Evolutionary conservation across 768 basidiomycete genomes (phyloP), one percentile per base, ranked within the genome.

Genomic region (Trametes coccinea): DNA sequence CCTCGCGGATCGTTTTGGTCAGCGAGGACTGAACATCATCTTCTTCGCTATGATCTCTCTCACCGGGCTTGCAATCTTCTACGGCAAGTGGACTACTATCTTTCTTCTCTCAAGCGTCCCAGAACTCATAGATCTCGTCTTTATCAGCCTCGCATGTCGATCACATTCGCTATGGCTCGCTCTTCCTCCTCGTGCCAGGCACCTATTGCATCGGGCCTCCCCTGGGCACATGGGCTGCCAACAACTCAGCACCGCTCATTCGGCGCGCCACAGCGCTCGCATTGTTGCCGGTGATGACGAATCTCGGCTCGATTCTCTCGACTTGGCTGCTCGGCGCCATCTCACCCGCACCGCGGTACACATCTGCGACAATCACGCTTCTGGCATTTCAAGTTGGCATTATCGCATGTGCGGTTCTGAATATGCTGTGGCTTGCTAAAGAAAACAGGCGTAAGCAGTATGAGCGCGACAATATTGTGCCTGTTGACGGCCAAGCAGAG

Each of bases 191-290:
- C 4, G 75, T 86, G 22, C 67, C 80, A 0, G 84, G 85, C 14
- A 74, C 79, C 0, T 87, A 87, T 69, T 72, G 78, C n/a, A 70
- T 76, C 1, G 83, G 81, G 3, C 84, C 85, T 2, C 75, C 84
- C 0, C 70, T 85, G 33, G 77, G 77, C 2, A 82, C 85, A 0
- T 88, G 87, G 87, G 73, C 76, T 55, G 80, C 85, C 10, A 87
- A 88, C 72, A 88, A 87, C 73, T 76, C 82, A 6, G 75, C 81
- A 5, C 86, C 86, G 0, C 77, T 84, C 62, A 72, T 78, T 45
- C 76, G 84, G 31, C 80, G 86, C 16, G 87, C 85, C 1, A 85
- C 85, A 0, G 75, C 81, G 37, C 77, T 87, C 53, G 85, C 85
- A 16, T 77, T 86, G 29, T 79, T 79, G 0, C 82, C 84, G 63